phyloP scores from a whole-genome alignment of 345 rosid genomes.

The Microthlaspi erraticum region DNA sequence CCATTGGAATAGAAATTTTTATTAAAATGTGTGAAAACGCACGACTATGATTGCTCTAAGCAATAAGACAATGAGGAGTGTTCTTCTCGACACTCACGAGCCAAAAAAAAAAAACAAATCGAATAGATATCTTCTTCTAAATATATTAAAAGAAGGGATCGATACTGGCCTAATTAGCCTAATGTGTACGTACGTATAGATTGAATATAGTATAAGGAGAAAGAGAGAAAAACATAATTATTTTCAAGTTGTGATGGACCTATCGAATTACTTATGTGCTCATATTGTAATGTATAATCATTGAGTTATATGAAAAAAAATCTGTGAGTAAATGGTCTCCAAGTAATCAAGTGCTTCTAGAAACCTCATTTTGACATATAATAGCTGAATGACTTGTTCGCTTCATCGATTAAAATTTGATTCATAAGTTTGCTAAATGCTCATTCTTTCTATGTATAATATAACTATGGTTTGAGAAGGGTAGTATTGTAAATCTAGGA shows the following conservation, averaged over 20 bases:
- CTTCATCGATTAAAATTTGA: slow-evolving; percentile 26
- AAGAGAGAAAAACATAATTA: not conserved
- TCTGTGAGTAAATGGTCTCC: slow-evolving; percentile 26
- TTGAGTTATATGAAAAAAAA: slow-evolving; percentile 39
- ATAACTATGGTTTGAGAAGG: slow-evolving; percentile 20
- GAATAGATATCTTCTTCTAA: not conserved
- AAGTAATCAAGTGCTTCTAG: slow-evolving; percentile 47
- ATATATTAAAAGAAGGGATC: not conserved
- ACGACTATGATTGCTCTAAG: slow-evolving; percentile 21
- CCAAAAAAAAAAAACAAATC: slow-evolving; percentile 14
- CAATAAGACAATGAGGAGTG: slow-evolving; percentile 19
- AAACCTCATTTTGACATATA: slow-evolving; percentile 37
- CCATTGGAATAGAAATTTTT: slow-evolving; percentile 6
- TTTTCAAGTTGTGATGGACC: slow-evolving; percentile 42
- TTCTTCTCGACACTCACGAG: slow-evolving; percentile 26
- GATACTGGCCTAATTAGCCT: not conserved
- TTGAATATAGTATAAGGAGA: not conserved
- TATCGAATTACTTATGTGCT: slow-evolving; percentile 40
- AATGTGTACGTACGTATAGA: slow-evolving; percentile 1
- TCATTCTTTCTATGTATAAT: slow-evolving; percentile 7
- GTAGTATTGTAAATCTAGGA: slow-evolving; percentile 19
- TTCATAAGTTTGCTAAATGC: slow-evolving; percentile 29
- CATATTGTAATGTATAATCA: slow-evolving; percentile 43
- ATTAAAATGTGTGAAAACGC: slow-evolving; percentile 26
- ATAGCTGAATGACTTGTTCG: slow-evolving; percentile 15